These are phyloP conservation scores for Penicillium frequentans DNA, from an alignment of 2,329 filamentous ascomycete species.

Conservation along the genomic window DNA sequence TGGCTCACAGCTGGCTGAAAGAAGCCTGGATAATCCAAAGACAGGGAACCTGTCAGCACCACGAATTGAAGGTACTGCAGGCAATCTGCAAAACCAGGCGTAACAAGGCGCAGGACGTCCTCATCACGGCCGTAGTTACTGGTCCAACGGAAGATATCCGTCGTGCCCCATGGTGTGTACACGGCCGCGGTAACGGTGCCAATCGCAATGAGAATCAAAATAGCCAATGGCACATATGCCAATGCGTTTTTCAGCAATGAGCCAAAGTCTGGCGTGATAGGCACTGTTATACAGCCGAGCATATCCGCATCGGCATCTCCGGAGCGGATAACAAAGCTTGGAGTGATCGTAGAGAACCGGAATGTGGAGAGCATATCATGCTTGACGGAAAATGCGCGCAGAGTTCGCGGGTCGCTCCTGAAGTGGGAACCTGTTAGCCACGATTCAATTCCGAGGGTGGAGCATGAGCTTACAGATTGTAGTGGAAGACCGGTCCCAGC, in stretches of 20 bases:
- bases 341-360: constrained; percentile 77
- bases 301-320: constrained; percentile 64
- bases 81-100: constrained; percentile 94
- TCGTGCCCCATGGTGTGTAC: constrained; percentile 90
- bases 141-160: constrained; percentile 91
- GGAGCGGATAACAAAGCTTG: constrained; percentile 72
- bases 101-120: constrained; percentile 86
- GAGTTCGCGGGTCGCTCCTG: constrained; percentile 47
- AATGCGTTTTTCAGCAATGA: constrained; percentile 65
- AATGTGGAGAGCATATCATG: constrained; percentile 80
- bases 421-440: background rate
- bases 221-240: constrained; percentile 72
- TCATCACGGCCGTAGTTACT: constrained; percentile 95
- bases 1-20: constrained; percentile 91
- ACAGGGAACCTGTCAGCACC: constrained; percentile 81
- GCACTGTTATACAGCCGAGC: constrained; percentile 79
- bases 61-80: constrained; percentile 96
- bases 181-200: constrained; percentile 83
- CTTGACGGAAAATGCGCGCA: constrained; percentile 72
- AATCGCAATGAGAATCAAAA: constrained; percentile 76
- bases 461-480: constrained; percentile 47
- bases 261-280: constrained; percentile 81
- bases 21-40: constrained; percentile 86
- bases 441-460: background rate
- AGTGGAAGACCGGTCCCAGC: constrained; percentile 69